phyloP scores from a whole-genome alignment of 2,329 filamentous ascomycete genomes.

The Coniochaeta prunicola region DNA sequence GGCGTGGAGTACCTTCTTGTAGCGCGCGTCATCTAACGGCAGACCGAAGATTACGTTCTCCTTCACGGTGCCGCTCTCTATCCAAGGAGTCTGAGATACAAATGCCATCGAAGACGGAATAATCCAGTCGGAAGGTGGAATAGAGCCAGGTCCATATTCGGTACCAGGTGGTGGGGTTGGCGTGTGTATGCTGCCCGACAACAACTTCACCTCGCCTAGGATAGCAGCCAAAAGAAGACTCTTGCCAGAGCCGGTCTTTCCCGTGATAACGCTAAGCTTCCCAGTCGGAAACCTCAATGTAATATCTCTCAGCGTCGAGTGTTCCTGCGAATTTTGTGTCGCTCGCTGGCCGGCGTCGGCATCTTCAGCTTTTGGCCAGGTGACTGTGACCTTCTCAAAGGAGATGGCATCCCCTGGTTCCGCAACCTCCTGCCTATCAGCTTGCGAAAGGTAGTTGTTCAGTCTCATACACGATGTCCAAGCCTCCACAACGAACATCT shows the following conservation, averaged over 20 bases:
- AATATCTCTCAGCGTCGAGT: conserved; percentile 23
- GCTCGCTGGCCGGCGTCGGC: conserved; percentile 6
- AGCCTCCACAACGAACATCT: conserved; percentile 25
- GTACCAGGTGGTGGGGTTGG: conserved; percentile 16
- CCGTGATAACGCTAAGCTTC: conserved; percentile 26
- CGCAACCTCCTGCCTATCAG: conserved; percentile 19
- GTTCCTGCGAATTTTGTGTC: conserved; percentile 10
- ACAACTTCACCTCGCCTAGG: conserved; percentile 29
- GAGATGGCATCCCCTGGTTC: conserved; percentile 16
- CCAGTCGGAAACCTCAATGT: conserved; percentile 24
- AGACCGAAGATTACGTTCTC: conserved; percentile 39
- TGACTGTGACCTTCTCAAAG: conserved; percentile 23
- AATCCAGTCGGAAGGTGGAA: conserved; percentile 22
- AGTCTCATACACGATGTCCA: conserved; percentile 26
- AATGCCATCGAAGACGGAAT: conserved; percentile 31
- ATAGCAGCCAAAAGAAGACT: conserved; percentile 30
- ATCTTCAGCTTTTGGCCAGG: conserved; percentile 24
- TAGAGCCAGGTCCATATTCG: conserved; percentile 13
- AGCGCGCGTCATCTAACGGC: conserved; percentile 29
- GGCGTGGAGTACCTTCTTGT: conserved; percentile 37
- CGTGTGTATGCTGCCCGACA: conserved; percentile 21
- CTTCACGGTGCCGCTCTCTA: conserved; percentile 35
- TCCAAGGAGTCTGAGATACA: conserved; percentile 39
- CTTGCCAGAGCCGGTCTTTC: conserved; percentile 32
- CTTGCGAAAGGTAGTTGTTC: conserved; percentile 24